These are phyloP conservation scores for Ottelia alismoides DNA, from an alignment of 106 monocot species.

Conservation along the genomic window DNA sequence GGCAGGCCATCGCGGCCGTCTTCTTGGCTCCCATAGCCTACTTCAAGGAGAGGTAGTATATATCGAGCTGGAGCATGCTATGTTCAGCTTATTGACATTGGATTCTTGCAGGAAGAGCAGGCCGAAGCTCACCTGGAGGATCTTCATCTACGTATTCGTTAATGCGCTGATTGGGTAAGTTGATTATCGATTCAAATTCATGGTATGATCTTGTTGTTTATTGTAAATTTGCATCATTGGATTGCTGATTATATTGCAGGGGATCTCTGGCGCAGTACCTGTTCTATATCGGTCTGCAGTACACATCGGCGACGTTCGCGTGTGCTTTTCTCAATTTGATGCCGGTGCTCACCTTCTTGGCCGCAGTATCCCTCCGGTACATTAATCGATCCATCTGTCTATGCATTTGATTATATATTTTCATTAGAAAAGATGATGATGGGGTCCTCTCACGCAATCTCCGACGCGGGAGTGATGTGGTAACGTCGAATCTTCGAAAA, in stretches of 20 bases:
- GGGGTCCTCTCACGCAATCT: too few species aligned
- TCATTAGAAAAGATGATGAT: too few species aligned
- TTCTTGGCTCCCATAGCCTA: slow-evolving; percentile 55
- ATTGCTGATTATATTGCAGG: slow-evolving; percentile 1
- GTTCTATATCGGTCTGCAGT: slow-evolving; percentile 18
- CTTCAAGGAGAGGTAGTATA: slow-evolving; percentile 19
- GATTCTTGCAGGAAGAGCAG: slow-evolving; percentile 22
- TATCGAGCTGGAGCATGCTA: neutral
- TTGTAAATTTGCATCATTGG: neutral
- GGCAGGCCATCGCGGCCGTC: slow-evolving; percentile 39
- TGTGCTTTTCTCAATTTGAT: slow-evolving; percentile 28
- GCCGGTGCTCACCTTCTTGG: slow-evolving; percentile 19
- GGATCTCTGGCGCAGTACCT: slow-evolving; percentile 17
- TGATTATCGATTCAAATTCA: too few species aligned
- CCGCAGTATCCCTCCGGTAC: too few species aligned
- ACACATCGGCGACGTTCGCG: slow-evolving; percentile 20
- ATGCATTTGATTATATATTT: too few species aligned
- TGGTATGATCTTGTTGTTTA: neutral
- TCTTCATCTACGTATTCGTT: slow-evolving; percentile 34
- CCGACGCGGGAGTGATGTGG: too few species aligned
- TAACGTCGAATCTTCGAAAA: too few species aligned
- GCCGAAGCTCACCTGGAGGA: slow-evolving; percentile 34
- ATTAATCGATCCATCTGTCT: too few species aligned
- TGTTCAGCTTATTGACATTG: neutral
- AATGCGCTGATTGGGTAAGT: slow-evolving; percentile 53